Base-by-base conservation (phyloP, 1,284 basidiomycete genomes). In the Coniophora puteana region DNA sequence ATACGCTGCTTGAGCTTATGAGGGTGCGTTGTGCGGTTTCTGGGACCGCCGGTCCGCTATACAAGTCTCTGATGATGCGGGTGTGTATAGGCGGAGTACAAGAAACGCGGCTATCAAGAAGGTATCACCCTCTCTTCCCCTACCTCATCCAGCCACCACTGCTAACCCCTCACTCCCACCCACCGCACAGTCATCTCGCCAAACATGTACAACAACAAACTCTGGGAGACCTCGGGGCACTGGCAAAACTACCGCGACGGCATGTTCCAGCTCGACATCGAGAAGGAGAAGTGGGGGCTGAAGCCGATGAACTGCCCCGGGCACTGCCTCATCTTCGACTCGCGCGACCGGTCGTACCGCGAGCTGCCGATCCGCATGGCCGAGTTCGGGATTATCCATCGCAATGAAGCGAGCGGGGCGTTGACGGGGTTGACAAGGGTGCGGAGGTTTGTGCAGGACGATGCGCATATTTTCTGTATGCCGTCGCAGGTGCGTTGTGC, bases 251-350 rank as follows among this genome's bases (percentile, higher is more conserved):
- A 96, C 72, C 82, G 87, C 58, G 94, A 99, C 47, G 94, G 93
- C 67, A 99, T 99, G 96, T 99, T 99, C 69, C 62, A 74, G 29
- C 82, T 99, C 41, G 86, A 91, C 48, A 71, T 98, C 44, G 96
- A 99, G 69, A 97, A 99, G 68, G 94, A 98, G 66, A 79, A 80
- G 57, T 96, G 90, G 79, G 93, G 76, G 1, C 73, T 95, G 45
- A 98, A 98, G 69, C 96, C 96, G 14, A 99, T 99, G 96, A 99
- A 99, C 67, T 99, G 96, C 63, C 96, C 96, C 0, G 95, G 95
- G 8, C 96, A 99, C 66, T 94, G 91, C 63, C 68, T 99, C 46
- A 92, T 99, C 58, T 99, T 99, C 59, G 95, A 93, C 65, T 87
- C 90, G 14, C 79, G 91, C 48, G 95, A 98, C 64, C 82, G 96